A percentile compares a stretch with the other conserved stretches of the same genome.
These are phyloP conservation scores for Moesziomyces globuligerus DNA, from an alignment of 1,284 basidiomycete species.

Conservation along the genomic window DNA sequence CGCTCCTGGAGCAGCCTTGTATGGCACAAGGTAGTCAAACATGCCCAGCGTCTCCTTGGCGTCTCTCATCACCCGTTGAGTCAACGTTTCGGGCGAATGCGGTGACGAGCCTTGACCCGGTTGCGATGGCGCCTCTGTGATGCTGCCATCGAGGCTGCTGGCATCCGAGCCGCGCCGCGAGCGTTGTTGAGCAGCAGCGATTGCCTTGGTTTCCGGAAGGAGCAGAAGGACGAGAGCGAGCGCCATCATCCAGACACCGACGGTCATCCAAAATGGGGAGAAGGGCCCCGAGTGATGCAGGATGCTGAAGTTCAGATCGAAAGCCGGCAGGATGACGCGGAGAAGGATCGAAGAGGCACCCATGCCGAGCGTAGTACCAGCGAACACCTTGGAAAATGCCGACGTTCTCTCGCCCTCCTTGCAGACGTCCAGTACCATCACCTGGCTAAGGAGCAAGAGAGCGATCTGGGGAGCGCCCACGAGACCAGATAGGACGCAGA, in stretches of 20 bases:
- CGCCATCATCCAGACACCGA: background rate
- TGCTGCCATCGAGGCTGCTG: background rate
- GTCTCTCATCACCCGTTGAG: background rate
- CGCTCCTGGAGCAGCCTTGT: conserved; percentile 10
- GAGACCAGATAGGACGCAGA: conserved; percentile 4
- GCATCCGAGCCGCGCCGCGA: conserved; percentile 14
- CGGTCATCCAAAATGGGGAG: conserved; percentile 30
- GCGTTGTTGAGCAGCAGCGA: background rate
- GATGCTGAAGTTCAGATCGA: conserved; percentile 32
- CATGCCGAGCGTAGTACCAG: conserved; percentile 23
- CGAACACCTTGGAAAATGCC: conserved; percentile 13
- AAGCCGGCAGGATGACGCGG: conserved; percentile 16
- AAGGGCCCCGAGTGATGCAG: conserved; percentile 31
- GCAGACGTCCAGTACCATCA: conserved; percentile 35
- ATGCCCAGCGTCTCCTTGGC: conserved; percentile 9
- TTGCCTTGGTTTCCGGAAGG: conserved; percentile 23
- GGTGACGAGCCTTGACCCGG: background rate
- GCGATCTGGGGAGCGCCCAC: conserved; percentile 16
- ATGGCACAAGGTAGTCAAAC: conserved; percentile 33
- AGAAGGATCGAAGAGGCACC: conserved; percentile 11
- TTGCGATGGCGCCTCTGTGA: background rate
- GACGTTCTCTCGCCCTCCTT: conserved; percentile 30
- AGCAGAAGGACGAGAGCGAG: conserved; percentile 3
- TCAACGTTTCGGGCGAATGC: background rate
- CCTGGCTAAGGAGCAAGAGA: conserved; percentile 17